A percentile compares a stretch with the other conserved stretches of the same genome.
phyloP scores from a whole-genome alignment of 2,329 filamentous ascomycete genomes.

The Penicillium sp. region DNA sequence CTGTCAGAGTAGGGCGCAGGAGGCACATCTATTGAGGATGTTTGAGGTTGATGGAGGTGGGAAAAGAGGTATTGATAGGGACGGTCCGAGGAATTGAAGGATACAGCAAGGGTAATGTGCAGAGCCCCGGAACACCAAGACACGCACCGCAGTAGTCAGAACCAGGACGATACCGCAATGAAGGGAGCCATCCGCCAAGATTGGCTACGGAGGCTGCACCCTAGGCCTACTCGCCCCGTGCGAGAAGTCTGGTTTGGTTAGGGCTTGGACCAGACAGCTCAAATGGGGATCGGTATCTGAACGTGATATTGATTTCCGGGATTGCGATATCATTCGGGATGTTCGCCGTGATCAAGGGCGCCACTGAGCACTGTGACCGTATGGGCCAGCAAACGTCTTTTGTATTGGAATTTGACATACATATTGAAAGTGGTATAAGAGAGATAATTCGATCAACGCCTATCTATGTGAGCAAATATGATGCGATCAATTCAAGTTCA shows the following conservation, averaged over 20 bases:
- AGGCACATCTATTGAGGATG: not conserved
- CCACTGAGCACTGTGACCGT: not conserved
- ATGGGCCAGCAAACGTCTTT: not conserved
- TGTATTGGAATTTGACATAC: not conserved
- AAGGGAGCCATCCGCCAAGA: not conserved
- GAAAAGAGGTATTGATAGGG: not conserved
- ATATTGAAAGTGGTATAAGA: no score
- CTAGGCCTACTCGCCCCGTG: not conserved
- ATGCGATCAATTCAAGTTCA: no score
- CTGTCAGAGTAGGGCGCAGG: not conserved
- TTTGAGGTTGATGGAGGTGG: not conserved
- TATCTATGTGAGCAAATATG: no score
- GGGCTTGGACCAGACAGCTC: not conserved
- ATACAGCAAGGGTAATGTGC: not conserved
- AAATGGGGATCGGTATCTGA: not conserved
- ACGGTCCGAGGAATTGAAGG: not conserved
- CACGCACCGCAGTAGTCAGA: not conserved
- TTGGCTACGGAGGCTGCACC: no score
- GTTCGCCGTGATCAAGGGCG: not conserved
- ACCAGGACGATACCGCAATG: not conserved
- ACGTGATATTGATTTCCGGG: not conserved
- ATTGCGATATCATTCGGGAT: not conserved
- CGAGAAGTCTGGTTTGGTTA: not conserved
- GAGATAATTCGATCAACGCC: no score
- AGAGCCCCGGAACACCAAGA: not conserved